phyloP scores from a whole-genome alignment of 2,329 filamentous ascomycete genomes.

The Aureobasidium leucospermi region DNA sequence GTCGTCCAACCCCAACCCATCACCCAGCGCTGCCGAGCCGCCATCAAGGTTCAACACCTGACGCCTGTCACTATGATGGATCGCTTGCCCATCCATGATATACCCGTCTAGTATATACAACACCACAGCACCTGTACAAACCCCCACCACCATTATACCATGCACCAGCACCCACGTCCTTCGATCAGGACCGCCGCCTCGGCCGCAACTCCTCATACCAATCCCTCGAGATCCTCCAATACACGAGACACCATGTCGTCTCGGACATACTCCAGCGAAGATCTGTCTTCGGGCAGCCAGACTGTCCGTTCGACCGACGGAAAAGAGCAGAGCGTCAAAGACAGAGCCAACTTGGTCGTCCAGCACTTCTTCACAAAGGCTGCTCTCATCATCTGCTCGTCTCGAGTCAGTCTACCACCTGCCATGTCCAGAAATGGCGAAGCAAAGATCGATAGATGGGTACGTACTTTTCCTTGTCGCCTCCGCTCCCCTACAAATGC shows the following conservation, averaged over 20 bases:
- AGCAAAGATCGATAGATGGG: conserved; percentile 79
- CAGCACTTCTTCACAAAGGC: conserved; percentile 93
- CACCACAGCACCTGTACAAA: not conserved
- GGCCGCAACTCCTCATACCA: conserved; percentile 63
- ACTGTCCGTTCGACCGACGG: conserved; percentile 31
- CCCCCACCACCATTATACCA: conserved; percentile 30
- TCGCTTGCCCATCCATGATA: not conserved
- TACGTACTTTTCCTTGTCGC: conserved; percentile 38
- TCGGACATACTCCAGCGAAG: conserved; percentile 43
- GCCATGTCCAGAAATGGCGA: conserved; percentile 50
- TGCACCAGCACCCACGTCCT: conserved; percentile 86
- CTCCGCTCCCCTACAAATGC: not conserved
- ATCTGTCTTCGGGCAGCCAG: conserved; percentile 14
- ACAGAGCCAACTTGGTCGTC: conserved; percentile 83
- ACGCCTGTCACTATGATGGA: conserved; percentile 13
- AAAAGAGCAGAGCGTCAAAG: conserved; percentile 45
- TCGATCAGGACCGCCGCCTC: conserved; percentile 67
- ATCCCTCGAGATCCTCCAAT: conserved; percentile 63
- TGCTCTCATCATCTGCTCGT: conserved; percentile 73
- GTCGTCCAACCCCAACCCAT: not conserved
- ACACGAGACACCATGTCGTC: conserved; percentile 55
- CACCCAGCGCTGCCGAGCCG: not conserved
- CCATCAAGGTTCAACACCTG: conserved; percentile 14
- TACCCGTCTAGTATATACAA: conserved; percentile 7
- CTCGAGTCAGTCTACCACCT: conserved; percentile 63